Evolutionary conservation across 2,329 filamentous ascomycete genomes (phyloP), one percentile per base, ranked within the genome.

Genomic region (Lithohypha guttulata): DNA sequence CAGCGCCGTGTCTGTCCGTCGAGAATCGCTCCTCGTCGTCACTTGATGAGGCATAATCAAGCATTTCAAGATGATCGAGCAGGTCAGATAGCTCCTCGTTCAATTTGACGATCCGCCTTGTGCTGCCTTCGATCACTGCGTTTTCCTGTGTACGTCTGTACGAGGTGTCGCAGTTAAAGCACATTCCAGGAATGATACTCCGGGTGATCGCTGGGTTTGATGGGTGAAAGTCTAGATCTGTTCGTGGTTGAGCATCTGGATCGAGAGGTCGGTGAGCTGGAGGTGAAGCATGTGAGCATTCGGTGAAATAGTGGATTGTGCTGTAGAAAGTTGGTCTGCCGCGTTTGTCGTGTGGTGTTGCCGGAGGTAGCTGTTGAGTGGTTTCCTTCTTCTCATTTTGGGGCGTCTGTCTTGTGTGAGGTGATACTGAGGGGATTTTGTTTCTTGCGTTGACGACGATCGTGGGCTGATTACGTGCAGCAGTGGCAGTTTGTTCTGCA

Each of bases 231-330:
- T 37, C 34, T 13, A 22, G 17, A 15, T 37, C 34, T 29, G 4
- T 5, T n/a, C 34, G 23, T 8, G 34, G 34, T 37, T 37, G 34
- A n/a, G 34, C 23, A 30, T 17, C 26, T 2, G 41, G 41, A 29
- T 51, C 47, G n/a, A 51, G 44, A 6, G 49, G 49, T 10, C 45
- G 39, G 4, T 42, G 43, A 14, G 34, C 30, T 2, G 49, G 49
- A n/a, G 49, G 49, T 6, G 38, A 46, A 2, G 44, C 42, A 32
- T 50, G 47, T 21, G 42, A 34, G 35, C 49, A 51, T 15, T 27
- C 34, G 8, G 45, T 50, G 34, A 42, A 51, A 28, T 50, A 41
- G 31, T 38, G 35, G 18, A 45, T 48, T 21, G 37, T 41, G 8
- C 23, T 27, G 21, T 36, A 36, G 20, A 36, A 36, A 5, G 21